Base-by-base conservation (phyloP, 306 rosid species). In the Vigna trinervia region DNA sequence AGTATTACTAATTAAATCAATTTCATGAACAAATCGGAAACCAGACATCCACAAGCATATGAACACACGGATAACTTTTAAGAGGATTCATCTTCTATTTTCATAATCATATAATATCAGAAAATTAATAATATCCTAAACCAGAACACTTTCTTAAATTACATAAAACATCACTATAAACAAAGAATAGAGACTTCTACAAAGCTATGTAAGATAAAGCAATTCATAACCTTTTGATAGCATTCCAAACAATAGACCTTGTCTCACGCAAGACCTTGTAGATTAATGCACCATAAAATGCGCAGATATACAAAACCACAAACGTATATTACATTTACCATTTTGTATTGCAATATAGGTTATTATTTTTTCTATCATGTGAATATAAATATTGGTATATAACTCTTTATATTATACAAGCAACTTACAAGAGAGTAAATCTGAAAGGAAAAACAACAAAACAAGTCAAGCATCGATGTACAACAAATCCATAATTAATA, bases 201-300 rank as follows among this genome's bases (percentile, higher is more conserved):
- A 26, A 8, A 62, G 13, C 71, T 14, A 23, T 17, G 58, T 15
- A 39, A 47, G 19, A 12, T n/a, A 53, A 12, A 28, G 12, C 6
- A 39, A n/a, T 1, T 41, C 5, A 63, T 3, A 3, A 12, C 12
- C 50, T 8, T 52, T 66, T 12, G 5, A 39, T 45, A 23, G 19
- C n/a, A 80, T 41, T 62, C 50, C 15, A 63, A 41, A 79, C n/a
- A 26, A 20, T 2, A 47, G 61, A 71, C 23, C 4, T n/a, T 8
- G 12, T 73, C 73, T 61, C 15, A 19, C 11, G 0, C 0, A 12
- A 41, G 28, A 15, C 60, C 8, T 47, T 71, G 28, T 26, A 17
- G 17, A 56, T 12, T 60, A 36, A n/a, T 12, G 7, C 51, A 47
- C 1, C 48, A 71, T 5, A 12, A 47, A 78, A 71, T 22, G 13